These are phyloP conservation scores for Diaporthe longicolla DNA, from an alignment of 2,329 filamentous ascomycete species.

Conservation along the genomic window DNA sequence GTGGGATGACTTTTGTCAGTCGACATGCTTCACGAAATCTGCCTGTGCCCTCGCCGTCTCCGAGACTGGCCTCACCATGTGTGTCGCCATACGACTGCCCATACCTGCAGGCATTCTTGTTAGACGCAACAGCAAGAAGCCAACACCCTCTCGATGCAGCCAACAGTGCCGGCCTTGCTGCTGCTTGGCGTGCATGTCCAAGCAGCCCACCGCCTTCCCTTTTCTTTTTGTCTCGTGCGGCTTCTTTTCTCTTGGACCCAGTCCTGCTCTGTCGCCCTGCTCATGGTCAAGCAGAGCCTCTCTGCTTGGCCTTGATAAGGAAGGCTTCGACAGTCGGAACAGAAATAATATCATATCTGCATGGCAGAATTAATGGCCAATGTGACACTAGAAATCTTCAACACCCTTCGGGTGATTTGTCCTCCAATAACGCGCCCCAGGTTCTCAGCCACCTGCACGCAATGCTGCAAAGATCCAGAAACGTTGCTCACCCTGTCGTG, in stretches of 20 bases:
- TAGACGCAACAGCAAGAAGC: neutral
- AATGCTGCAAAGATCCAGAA: slow-evolving; percentile 29
- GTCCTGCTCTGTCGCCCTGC: neutral
- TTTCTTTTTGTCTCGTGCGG: slow-evolving; percentile 12
- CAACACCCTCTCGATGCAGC: neutral
- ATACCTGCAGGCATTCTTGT: neutral
- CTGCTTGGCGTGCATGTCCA: neutral
- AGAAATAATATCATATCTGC: neutral
- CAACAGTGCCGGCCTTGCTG: slow-evolving; percentile 27
- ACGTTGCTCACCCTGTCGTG: slow-evolving; percentile 27
- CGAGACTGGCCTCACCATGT: neutral
- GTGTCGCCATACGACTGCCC: neutral
- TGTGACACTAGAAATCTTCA: slow-evolving; percentile 8
- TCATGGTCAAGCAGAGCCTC: neutral
- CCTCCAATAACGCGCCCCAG: slow-evolving; percentile 31
- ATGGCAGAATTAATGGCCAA: slow-evolving; percentile 12
- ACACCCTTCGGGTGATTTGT: slow-evolving; percentile 31
- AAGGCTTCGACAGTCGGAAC: neutral
- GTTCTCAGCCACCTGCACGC: slow-evolving; percentile 28
- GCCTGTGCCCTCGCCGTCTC: slow-evolving; percentile 9
- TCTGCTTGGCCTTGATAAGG: neutral
- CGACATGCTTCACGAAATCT: neutral
- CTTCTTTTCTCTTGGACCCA: neutral
- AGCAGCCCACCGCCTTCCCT: slow-evolving; percentile 24
- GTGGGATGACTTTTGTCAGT: slow-evolving; percentile 24